Percentiles rank a stretch among this genome's conserved stretches.
These are phyloP conservation scores for Solanum hybrid DNA, from an alignment of 305 asterid genomes.

Conservation along the genomic window DNA sequence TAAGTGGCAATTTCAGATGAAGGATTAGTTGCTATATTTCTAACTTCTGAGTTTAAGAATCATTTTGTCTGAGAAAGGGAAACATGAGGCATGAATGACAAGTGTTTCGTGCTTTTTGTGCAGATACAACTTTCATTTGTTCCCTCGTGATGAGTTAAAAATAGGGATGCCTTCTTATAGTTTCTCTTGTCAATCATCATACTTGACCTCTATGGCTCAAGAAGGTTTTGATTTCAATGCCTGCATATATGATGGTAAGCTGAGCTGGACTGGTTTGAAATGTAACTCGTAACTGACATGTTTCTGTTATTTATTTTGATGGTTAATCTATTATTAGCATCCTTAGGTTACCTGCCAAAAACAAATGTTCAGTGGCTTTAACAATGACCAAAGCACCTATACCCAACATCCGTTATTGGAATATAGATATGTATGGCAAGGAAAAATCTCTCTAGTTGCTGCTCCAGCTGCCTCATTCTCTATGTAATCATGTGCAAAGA, in stretches of 20 bases:
- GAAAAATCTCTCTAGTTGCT: background rate
- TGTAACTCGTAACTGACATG: background rate
- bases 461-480: background rate
- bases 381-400: background rate
- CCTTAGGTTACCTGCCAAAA: background rate
- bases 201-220: slow-evolving; percentile 62
- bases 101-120: slow-evolving; percentile 15
- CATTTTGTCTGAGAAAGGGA: background rate
- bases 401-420: background rate
- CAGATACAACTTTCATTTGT: slow-evolving; percentile 91
- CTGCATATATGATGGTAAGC: slow-evolving; percentile 76
- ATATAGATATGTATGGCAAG: background rate
- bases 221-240: slow-evolving; percentile 93
- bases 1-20: background rate
- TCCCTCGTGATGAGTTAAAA: slow-evolving; percentile 88
- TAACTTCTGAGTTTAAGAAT: background rate
- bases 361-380: background rate
- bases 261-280: background rate
- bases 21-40: background rate
- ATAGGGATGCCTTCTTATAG: slow-evolving; percentile 81
- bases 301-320: background rate
- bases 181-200: slow-evolving; percentile 74
- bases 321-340: background rate
- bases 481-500: background rate
- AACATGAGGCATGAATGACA: background rate